Evolutionary conservation across 441 rosid species (phyloP), one percentile per base, ranked within the genome.

Genomic region (Aquilaria agallochum): DNA sequence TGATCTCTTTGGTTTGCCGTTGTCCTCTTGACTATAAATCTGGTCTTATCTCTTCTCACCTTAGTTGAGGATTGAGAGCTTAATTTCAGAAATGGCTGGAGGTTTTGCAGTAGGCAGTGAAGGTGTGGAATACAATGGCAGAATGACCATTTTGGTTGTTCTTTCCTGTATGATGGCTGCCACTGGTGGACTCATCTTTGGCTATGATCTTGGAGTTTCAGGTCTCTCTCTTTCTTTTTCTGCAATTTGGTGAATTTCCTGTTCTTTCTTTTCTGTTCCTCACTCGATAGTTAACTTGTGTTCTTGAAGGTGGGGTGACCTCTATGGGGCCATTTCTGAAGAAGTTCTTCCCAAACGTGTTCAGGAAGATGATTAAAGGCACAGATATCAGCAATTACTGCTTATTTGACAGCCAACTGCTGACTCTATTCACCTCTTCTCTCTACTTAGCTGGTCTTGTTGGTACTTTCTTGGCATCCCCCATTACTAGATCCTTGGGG

Each of bases 191-290:
- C 68, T 83, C 30, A 78, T 83, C 57, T 86, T 83, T 32, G 88
- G 92, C 57, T 86, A 83, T 53, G 91, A 85, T 71, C 75, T 85
- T 56, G 88, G 88, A 67, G 76, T 75, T 67, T 62, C 86, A 59
- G 91, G 91, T 81, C 32, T 54, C 54, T 58, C n/a, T 44, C 58
- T 31, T 11, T 56, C 40, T 34, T 6, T 34, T 6, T 34, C 40
- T 34, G 27, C 27, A 20, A 20, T 20, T 20, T 20, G 27, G 27
- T 20, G 27, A 20, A 20, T 20, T 20, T 20, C 27, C 27, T 20
- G 27, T 20, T 34, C 40, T 34, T 6, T 34, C 40, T 34, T 34
- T 6, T 34, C 40, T 34, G 5, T 34, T 6, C 6, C 40, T 34
- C 40, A 3, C 40, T 34, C 4, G 40, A 34, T 34, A 34, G 6